Evolutionary conservation across 1,284 basidiomycete species (phyloP).

Genomic region (Phellinidium pouzarii): DNA sequence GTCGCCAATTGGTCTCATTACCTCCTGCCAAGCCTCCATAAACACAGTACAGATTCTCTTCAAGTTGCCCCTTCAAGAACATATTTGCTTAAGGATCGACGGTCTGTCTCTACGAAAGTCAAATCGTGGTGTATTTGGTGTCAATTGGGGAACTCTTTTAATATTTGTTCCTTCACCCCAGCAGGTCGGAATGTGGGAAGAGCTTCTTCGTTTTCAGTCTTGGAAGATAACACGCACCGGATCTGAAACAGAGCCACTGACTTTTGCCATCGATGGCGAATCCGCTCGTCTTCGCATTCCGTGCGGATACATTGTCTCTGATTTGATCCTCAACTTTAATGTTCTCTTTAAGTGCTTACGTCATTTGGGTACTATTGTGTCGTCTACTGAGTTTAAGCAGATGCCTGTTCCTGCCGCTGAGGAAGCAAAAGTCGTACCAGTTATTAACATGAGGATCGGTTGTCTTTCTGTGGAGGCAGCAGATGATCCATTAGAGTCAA

Average conservation of each 20-base stretch:
- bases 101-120: slow-evolving; percentile 29
- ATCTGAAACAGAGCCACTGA: slow-evolving; percentile 27
- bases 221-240: slow-evolving; percentile 43
- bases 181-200: slow-evolving; percentile 63
- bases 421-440: slow-evolving; percentile 65
- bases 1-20: neutral
- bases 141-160: slow-evolving; percentile 32
- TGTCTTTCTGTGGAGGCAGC: slow-evolving; percentile 72
- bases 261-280: slow-evolving; percentile 52
- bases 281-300: slow-evolving; percentile 75
- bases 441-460: slow-evolving; percentile 55
- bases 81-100: slow-evolving; percentile 41
- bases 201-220: slow-evolving; percentile 60
- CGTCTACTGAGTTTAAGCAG: slow-evolving; percentile 38
- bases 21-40: slow-evolving; percentile 14
- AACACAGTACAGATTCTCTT: slow-evolving; percentile 16
- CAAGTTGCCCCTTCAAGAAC: slow-evolving; percentile 19
- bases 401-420: slow-evolving; percentile 59
- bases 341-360: slow-evolving; percentile 62
- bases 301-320: slow-evolving; percentile 68
- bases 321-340: slow-evolving; percentile 62
- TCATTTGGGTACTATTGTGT: slow-evolving; percentile 51
- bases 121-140: slow-evolving; percentile 16
- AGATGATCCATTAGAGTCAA: slow-evolving; percentile 85
- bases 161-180: slow-evolving; percentile 40